These are phyloP conservation scores for Colletotrichum magnum DNA, from an alignment of 2,329 filamentous ascomycete species.

Conservation along the genomic window DNA sequence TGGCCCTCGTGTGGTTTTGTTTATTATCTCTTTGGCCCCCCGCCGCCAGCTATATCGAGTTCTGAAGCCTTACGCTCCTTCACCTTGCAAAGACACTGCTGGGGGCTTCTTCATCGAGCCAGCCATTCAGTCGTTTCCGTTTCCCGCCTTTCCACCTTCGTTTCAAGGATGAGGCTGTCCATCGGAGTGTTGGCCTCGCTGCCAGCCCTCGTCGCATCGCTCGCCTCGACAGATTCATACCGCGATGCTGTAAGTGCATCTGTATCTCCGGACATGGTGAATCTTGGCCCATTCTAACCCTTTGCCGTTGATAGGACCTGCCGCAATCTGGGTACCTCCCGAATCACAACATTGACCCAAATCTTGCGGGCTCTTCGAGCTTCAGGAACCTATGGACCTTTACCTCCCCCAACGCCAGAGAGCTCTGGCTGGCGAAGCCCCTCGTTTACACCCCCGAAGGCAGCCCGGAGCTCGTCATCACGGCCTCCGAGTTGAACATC, in stretches of 20 bases:
- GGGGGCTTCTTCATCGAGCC: slow-evolving; percentile 19
- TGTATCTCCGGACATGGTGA: no score
- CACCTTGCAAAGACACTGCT: slow-evolving; percentile 9
- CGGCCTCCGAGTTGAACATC: slow-evolving; percentile 55
- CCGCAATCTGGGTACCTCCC: slow-evolving; percentile 54
- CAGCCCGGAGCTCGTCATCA: slow-evolving; percentile 52
- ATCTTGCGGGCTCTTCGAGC: slow-evolving; percentile 51
- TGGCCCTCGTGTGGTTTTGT: slow-evolving; percentile 30
- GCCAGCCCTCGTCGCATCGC: slow-evolving; percentile 39
- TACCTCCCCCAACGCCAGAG: slow-evolving; percentile 43
- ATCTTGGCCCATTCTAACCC: background rate
- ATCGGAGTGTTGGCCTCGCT: slow-evolving; percentile 37
- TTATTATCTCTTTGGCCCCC: slow-evolving; percentile 28
- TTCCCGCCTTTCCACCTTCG: background rate
- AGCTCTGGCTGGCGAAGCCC: slow-evolving; percentile 53
- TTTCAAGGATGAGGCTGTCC: slow-evolving; percentile 35
- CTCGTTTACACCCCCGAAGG: slow-evolving; percentile 58
- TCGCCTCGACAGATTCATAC: slow-evolving; percentile 40
- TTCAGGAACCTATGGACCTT: slow-evolving; percentile 51
- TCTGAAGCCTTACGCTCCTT: background rate
- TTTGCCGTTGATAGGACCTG: slow-evolving; percentile 43
- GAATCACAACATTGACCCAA: slow-evolving; percentile 59
- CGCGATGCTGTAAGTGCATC: slow-evolving; percentile 39
- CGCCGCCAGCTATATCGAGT: background rate
- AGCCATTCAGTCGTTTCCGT: slow-evolving; percentile 26